Percentiles rank a stretch among this genome's conserved stretches.
Conservation (phyloP, 768 basidiomycete species). For the Boletus speciosus region DNA sequence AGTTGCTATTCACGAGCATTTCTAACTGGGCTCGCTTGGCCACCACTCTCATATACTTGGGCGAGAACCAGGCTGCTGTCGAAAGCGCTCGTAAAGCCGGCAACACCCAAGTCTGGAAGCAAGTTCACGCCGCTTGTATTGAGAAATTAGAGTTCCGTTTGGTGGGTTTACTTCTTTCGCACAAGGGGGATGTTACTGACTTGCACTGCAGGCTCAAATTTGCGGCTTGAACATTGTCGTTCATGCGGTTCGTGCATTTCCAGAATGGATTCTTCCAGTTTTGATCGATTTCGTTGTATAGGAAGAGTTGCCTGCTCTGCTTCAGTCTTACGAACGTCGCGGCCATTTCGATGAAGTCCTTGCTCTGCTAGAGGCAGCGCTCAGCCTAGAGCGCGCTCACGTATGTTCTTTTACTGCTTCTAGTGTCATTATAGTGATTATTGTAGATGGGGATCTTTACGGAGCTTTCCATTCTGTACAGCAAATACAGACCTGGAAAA, state of each 20-base stretch:
- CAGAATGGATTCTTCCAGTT: conserved; percentile 3
- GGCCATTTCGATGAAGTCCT: conserved; percentile 96
- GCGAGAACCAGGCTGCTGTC: conserved; percentile 96
- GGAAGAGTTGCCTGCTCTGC: conserved; percentile 74
- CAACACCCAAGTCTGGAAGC: conserved; percentile 99
- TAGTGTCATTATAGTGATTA: conserved; percentile 12
- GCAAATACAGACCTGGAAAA: conserved; percentile 93
- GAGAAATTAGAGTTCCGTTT: conserved; percentile 97
- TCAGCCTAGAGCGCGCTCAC: conserved; percentile 96
- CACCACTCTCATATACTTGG: conserved; percentile 96
- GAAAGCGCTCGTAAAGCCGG: conserved; percentile 99
- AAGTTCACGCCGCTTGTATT: conserved; percentile 97
- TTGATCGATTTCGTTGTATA: conserved; percentile 23
- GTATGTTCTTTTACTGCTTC: conserved; percentile 34
- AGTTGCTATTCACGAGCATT: conserved; percentile 92
- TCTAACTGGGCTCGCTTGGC: conserved; percentile 99
- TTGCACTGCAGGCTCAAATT: conserved; percentile 74
- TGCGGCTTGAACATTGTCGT: conserved; percentile 98
- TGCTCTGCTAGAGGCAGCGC: conserved; percentile 85
- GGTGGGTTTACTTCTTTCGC: conserved; percentile 36
- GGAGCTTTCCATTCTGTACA: conserved; percentile 85
- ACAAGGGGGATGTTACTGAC: conserved; percentile 4
- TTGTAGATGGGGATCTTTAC: conserved; percentile 94
- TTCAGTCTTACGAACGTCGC: conserved; percentile 83
- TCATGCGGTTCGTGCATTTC: conserved; percentile 54